Percentiles rank a stretch among this genome's conserved stretches.
Evolutionary conservation across 2,329 filamentous ascomycete species (phyloP).

Genomic region (Podosphaera fusca): DNA sequence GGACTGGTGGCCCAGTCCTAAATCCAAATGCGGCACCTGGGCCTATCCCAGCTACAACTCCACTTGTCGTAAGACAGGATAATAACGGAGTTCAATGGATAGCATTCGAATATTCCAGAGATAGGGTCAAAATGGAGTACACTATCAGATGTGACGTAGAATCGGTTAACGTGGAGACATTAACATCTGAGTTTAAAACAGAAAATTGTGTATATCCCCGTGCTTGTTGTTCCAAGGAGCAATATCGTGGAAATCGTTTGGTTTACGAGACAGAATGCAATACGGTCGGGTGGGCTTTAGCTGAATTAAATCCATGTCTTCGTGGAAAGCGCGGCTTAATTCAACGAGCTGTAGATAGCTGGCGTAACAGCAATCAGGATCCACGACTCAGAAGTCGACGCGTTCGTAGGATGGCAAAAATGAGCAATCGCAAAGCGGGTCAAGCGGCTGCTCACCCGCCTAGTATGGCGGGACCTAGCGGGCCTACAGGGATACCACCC

Average conservation of each 20-base stretch:
- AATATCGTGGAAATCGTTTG: slow-evolving; percentile 85
- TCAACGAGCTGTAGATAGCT: slow-evolving; percentile 91
- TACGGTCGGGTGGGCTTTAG: slow-evolving; percentile 96
- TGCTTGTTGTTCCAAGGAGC: slow-evolving; percentile 82
- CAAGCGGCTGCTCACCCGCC: slow-evolving; percentile 32
- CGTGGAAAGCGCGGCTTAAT: slow-evolving; percentile 89
- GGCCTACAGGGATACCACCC: slow-evolving; percentile 39
- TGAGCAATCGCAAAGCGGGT: slow-evolving; percentile 62
- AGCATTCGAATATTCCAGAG: slow-evolving; percentile 89
- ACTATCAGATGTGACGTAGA: slow-evolving; percentile 96
- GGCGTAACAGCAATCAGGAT: slow-evolving; percentile 97
- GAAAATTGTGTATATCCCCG: slow-evolving; percentile 97
- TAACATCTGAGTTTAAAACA: slow-evolving; percentile 77
- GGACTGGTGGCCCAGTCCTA: slow-evolving; percentile 24
- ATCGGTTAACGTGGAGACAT: slow-evolving; percentile 73
- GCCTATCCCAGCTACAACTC: slow-evolving; percentile 89
- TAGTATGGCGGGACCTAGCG: slow-evolving; percentile 41
- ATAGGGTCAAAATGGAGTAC: slow-evolving; percentile 98
- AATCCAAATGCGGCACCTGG: slow-evolving; percentile 86
- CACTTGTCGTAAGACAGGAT: slow-evolving; percentile 80
- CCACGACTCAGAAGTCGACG: slow-evolving; percentile 72
- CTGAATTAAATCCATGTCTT: slow-evolving; percentile 73
- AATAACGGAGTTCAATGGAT: slow-evolving; percentile 98
- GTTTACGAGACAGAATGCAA: slow-evolving; percentile 98
- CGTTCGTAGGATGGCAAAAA: slow-evolving; percentile 88